Evolutionary conservation across 2,329 filamentous ascomycete genomes (phyloP).

Genomic region (Beauveria rudraprayagi): DNA sequence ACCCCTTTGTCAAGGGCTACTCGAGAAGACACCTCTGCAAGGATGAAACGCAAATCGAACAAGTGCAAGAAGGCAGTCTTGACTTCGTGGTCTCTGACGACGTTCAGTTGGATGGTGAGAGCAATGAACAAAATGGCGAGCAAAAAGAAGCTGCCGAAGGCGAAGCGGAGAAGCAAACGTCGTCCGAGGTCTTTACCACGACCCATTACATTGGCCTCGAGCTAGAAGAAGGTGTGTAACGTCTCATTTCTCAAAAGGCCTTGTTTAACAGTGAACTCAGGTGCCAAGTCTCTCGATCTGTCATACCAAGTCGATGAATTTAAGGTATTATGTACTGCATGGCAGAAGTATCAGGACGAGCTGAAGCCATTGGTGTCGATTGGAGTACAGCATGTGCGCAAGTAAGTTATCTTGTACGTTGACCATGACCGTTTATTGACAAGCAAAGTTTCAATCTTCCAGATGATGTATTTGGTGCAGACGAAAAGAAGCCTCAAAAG

Average conservation of each 20-base stretch:
- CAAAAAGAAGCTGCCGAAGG: constrained; percentile 41
- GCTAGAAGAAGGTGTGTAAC: constrained; percentile 58
- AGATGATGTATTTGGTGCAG: constrained; percentile 76
- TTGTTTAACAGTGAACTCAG: constrained; percentile 26
- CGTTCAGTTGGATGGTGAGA: constrained; percentile 19
- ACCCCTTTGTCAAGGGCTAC: constrained; percentile 89
- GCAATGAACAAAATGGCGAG: constrained; percentile 31
- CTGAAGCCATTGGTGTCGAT: constrained; percentile 56
- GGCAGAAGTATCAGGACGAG: constrained; percentile 67
- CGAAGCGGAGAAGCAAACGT: constrained; percentile 29
- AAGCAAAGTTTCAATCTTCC: constrained; percentile 65
- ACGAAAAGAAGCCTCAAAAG: constrained; percentile 64
- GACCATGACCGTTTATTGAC: constrained; percentile 11
- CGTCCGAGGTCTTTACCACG: constrained; percentile 64
- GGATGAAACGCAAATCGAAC: constrained; percentile 40
- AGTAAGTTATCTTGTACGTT: constrained; percentile 47
- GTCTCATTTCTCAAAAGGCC: background rate
- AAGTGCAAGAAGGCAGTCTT: constrained; percentile 47
- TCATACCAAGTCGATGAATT: constrained; percentile 80
- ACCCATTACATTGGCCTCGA: constrained; percentile 93
- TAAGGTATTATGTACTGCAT: constrained; percentile 69
- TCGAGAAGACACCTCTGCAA: constrained; percentile 70
- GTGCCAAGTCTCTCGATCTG: constrained; percentile 64
- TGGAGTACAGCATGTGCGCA: constrained; percentile 75
- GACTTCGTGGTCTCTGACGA: constrained; percentile 34